These are phyloP conservation scores for Colletotrichum orchidophilum DNA, from an alignment of 2,329 filamentous ascomycete species.

Conservation along the genomic window DNA sequence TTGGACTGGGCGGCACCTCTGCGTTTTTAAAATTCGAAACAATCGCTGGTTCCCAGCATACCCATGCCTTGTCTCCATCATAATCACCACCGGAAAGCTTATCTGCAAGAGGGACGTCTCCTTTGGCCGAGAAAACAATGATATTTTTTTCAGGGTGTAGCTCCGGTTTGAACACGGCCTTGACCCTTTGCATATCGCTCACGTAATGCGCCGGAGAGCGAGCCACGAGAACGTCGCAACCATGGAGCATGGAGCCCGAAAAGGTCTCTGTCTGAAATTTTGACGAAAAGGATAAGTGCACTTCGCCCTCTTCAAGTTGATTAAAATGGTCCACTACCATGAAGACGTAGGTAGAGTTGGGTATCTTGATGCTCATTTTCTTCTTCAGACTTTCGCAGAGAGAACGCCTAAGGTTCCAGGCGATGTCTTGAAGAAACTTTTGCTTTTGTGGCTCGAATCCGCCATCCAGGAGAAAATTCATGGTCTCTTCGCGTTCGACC, in stretches of 20 bases:
- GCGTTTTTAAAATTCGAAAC: slow-evolving; percentile 75
- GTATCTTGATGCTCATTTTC: slow-evolving; percentile 69
- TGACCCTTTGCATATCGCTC: slow-evolving; percentile 78
- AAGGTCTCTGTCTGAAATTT: slow-evolving; percentile 67
- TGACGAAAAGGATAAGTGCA: slow-evolving; percentile 75
- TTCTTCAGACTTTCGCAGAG: slow-evolving; percentile 64
- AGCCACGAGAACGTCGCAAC: slow-evolving; percentile 71
- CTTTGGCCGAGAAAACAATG: slow-evolving; percentile 77
- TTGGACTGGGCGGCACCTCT: slow-evolving; percentile 52
- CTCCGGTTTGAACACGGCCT: slow-evolving; percentile 64
- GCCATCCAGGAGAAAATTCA: slow-evolving; percentile 64
- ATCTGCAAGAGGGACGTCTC: slow-evolving; percentile 70
- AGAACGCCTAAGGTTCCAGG: slow-evolving; percentile 56
- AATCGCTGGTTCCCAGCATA: slow-evolving; percentile 76
- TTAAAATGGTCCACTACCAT: slow-evolving; percentile 75
- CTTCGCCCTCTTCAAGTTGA: slow-evolving; percentile 68
- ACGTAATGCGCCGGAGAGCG: slow-evolving; percentile 75
- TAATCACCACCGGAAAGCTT: slow-evolving; percentile 84
- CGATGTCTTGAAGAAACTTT: slow-evolving; percentile 57
- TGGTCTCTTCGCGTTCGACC: slow-evolving; percentile 56
- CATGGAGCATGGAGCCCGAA: slow-evolving; percentile 62
- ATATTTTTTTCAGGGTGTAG: slow-evolving; percentile 79
- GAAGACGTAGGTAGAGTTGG: slow-evolving; percentile 67
- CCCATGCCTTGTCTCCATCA: slow-evolving; percentile 81
- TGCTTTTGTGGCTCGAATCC: slow-evolving; percentile 66